These are phyloP conservation scores for Pseudopithomyces maydicus DNA, from an alignment of 2,329 filamentous ascomycete species.

Conservation along the genomic window DNA sequence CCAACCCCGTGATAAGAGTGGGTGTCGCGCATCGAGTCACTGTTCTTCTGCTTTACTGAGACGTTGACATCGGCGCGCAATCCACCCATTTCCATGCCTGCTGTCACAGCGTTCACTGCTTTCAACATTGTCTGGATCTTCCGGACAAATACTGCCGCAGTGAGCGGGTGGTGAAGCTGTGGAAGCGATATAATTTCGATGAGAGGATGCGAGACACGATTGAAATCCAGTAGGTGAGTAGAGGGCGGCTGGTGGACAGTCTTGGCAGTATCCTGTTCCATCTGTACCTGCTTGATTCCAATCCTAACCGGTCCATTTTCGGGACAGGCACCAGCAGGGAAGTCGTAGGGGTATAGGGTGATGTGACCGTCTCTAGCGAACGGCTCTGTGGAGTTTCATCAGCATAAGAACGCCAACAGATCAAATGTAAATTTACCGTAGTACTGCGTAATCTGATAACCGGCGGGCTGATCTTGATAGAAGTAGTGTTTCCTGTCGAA, in stretches of 20 bases:
- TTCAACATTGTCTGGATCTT: slow-evolving; percentile 85
- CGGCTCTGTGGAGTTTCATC: slow-evolving; percentile 50
- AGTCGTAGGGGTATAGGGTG: slow-evolving; percentile 72
- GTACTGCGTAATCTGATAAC: slow-evolving; percentile 98
- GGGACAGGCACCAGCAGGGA: slow-evolving; percentile 67
- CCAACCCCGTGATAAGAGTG: slow-evolving; percentile 62
- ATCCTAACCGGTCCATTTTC: slow-evolving; percentile 75
- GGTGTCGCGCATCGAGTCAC: slow-evolving; percentile 25
- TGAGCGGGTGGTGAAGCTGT: slow-evolving; percentile 83
- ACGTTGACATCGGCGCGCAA: slow-evolving; percentile 95
- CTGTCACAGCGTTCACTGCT: slow-evolving; percentile 81
- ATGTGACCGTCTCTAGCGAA: slow-evolving; percentile 73
- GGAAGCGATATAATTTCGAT: slow-evolving; percentile 95
- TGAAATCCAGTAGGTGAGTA: slow-evolving; percentile 86
- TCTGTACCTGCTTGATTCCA: slow-evolving; percentile 90
- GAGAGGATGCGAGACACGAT: slow-evolving; percentile 86
- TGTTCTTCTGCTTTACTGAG: slow-evolving; percentile 68
- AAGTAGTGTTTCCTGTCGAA: slow-evolving; percentile 99
- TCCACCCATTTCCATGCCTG: slow-evolving; percentile 92
- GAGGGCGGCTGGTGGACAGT: slow-evolving; percentile 78
- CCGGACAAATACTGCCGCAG: slow-evolving; percentile 84
- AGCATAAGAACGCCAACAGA: neutral
- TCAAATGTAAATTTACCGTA: slow-evolving; percentile 58
- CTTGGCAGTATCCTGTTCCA: slow-evolving; percentile 98
- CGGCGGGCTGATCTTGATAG: slow-evolving; percentile 95